These are phyloP conservation scores for Arabidopsis thaliana DNA, from an alignment of 345 rosid species.

Conservation along the genomic window TAIR10.1 NC_003076.8:18672501-18673000, in stretches of 20 bases:
- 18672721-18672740: slow-evolving; percentile 86
- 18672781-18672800: slow-evolving; percentile 75
- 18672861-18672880: slow-evolving; percentile 56
- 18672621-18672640: slow-evolving; percentile 85
- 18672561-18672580: slow-evolving; percentile 57
- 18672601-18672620: slow-evolving; percentile 85
- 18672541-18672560: slow-evolving; percentile 75
- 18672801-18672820: slow-evolving; percentile 69
- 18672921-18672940: slow-evolving; percentile 69
- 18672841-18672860: slow-evolving; percentile 51
- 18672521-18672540: slow-evolving; percentile 67
- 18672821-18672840: slow-evolving; percentile 69
- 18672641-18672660: slow-evolving; percentile 76
- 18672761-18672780: slow-evolving; percentile 95
- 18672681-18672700: slow-evolving; percentile 99
- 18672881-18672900: slow-evolving; percentile 62
- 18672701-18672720: slow-evolving; percentile 70
- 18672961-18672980: no score
- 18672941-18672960: not conserved
- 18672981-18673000: no score
- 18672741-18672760: slow-evolving; percentile 87
- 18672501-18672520: slow-evolving; percentile 75
- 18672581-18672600: slow-evolving; percentile 73
- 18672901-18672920: slow-evolving; percentile 65
- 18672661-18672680: slow-evolving; percentile 91